phyloP scores from a whole-genome alignment of 208 protist genomes.

The Polymyxa betae region DNA sequence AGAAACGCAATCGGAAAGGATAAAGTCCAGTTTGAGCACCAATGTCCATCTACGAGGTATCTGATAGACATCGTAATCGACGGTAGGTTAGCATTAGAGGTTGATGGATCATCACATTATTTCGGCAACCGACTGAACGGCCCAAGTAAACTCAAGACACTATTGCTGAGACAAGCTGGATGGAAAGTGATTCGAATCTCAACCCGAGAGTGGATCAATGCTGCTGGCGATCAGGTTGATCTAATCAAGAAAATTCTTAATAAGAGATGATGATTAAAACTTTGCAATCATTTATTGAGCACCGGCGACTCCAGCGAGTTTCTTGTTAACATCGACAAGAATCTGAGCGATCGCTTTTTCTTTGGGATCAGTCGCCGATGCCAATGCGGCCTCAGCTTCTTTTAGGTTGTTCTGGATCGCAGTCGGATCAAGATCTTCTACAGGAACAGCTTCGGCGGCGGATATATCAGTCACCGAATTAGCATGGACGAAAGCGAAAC shows the following conservation, averaged over 20 bases:
- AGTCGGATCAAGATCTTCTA: conserved; percentile 31
- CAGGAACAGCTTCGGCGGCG: conserved; percentile 43
- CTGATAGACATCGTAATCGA: background rate
- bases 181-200: background rate
- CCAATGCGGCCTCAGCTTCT: background rate
- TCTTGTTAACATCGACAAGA: conserved; percentile 22
- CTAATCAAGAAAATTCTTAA: background rate
- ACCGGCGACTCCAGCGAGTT: background rate
- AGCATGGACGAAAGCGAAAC: conserved; percentile 45
- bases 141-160: background rate
- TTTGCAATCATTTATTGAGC: background rate
- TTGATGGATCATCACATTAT: background rate
- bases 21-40: background rate
- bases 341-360: conserved; percentile 50
- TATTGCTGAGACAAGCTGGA: background rate
- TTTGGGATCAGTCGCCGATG: conserved; percentile 3
- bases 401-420: conserved; percentile 42
- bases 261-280: background rate
- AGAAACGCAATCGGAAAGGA: background rate
- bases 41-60: conserved; percentile 30
- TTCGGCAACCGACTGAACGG: background rate
- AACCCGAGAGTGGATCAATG: background rate
- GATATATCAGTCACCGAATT: conserved; percentile 50
- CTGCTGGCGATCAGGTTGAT: background rate
- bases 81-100: background rate